Evolutionary conservation across 441 rosid species (phyloP).

Genomic region (Erodium chrysanthum): DNA sequence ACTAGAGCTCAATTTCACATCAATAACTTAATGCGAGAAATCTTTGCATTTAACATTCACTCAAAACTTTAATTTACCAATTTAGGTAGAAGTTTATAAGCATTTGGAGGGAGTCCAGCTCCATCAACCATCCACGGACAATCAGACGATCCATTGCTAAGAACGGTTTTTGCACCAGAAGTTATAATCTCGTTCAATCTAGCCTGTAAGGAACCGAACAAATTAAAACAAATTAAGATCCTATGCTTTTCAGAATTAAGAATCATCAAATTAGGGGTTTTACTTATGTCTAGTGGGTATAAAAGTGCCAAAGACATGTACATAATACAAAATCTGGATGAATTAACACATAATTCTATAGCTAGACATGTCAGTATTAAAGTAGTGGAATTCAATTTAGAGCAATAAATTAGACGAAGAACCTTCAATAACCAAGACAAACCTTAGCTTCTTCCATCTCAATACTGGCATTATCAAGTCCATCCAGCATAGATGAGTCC

Average conservation of each 20-base stretch:
- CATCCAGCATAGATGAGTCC: conserved; percentile 99
- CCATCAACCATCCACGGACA: conserved; percentile 99
- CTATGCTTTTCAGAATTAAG: neutral
- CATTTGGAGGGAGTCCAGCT: conserved; percentile 88
- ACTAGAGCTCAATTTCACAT: too few species aligned
- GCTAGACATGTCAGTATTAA: neutral
- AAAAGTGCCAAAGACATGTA: neutral
- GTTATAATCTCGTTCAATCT: conserved; percentile 84
- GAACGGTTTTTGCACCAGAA: conserved; percentile 39
- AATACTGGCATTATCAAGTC: conserved; percentile 91
- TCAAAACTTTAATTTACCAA: conserved; percentile 38
- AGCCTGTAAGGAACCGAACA: conserved; percentile 42
- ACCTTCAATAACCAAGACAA: conserved; percentile 21
- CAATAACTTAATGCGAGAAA: neutral
- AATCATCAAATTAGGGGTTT: neutral
- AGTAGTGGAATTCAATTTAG: neutral
- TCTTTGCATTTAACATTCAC: neutral
- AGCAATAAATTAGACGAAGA: neutral
- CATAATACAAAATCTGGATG: neutral
- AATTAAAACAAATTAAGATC: conserved; percentile 1
- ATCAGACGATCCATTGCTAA: conserved; percentile 46
- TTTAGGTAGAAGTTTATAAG: conserved; percentile 69
- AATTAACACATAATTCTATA: neutral
- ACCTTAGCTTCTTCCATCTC: conserved; percentile 99
- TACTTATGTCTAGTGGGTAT: neutral